phyloP scores from a whole-genome alignment of 306 rosid genomes.

The Senna tora region DNA sequence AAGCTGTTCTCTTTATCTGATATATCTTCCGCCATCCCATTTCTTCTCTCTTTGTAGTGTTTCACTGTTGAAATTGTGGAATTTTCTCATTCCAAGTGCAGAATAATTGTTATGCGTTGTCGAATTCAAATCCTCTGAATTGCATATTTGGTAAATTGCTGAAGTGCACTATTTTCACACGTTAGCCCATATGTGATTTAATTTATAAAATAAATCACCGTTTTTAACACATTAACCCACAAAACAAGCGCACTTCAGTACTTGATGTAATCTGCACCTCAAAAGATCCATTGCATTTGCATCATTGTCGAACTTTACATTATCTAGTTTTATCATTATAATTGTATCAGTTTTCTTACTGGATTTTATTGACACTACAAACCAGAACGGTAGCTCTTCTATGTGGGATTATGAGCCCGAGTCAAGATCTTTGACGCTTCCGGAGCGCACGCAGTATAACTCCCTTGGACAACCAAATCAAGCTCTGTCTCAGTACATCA shows the following conservation, averaged over 20 bases:
- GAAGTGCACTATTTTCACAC: too few species aligned
- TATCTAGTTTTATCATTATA: background rate
- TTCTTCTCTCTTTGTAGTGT: background rate
- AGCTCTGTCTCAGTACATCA: conserved; percentile 2
- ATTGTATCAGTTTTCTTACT: background rate
- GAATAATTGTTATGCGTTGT: background rate
- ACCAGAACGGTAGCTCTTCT: conserved; percentile 7
- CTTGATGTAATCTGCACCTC: too few species aligned
- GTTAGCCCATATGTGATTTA: too few species aligned
- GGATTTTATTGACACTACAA: background rate
- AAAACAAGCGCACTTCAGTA: too few species aligned
- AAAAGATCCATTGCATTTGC: too few species aligned
- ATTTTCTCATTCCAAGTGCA: background rate
- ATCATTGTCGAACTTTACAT: too few species aligned
- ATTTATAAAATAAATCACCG: too few species aligned
- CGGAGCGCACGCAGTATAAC: conserved; percentile 37
- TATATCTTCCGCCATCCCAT: background rate
- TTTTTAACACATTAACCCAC: too few species aligned
- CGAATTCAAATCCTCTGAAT: too few species aligned
- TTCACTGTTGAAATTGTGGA: background rate
- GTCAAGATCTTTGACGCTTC: conserved; percentile 38
- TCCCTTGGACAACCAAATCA: conserved; percentile 41
- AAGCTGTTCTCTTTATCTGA: background rate
- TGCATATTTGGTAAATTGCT: too few species aligned
- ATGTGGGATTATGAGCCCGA: conserved; percentile 37